A percentile compares a stretch with the other conserved stretches of the same genome.
Evolutionary conservation across 768 basidiomycete species (phyloP).

Genomic region (Gloeostereum incarnatum): DNA sequence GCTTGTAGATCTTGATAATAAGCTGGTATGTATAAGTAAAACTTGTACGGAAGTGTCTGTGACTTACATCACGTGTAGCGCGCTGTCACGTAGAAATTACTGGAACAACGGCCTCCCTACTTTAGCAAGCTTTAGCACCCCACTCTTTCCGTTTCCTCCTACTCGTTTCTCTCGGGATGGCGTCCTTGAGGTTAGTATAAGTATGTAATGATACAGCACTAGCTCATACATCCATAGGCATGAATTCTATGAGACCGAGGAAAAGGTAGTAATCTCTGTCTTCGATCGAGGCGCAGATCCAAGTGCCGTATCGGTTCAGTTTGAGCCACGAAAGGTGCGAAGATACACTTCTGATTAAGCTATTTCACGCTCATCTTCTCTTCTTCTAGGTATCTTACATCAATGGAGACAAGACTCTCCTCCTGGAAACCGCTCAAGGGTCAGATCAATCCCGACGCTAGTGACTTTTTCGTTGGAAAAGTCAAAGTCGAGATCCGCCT

Average conservation of each 20-base stretch:
- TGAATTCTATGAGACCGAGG: constrained; percentile 86
- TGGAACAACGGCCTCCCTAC: too few species aligned
- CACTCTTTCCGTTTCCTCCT: neutral
- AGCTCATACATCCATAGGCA: constrained; percentile 34
- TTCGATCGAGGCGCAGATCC: constrained; percentile 75
- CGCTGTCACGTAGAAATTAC: too few species aligned
- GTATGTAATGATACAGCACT: neutral
- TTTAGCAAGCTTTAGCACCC: too few species aligned
- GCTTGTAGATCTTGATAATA: too few species aligned
- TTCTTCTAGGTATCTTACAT: constrained; percentile 43
- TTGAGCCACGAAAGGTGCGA: constrained; percentile 56
- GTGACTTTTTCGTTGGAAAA: constrained; percentile 63
- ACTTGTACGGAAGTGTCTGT: too few species aligned
- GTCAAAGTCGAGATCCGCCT: constrained; percentile 86
- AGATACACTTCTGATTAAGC: neutral
- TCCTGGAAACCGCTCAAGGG: constrained; percentile 77
- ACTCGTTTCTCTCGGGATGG: neutral
- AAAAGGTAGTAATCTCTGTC: constrained; percentile 60
- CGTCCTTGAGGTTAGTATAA: constrained; percentile 1
- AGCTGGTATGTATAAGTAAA: too few species aligned
- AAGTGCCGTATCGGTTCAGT: constrained; percentile 46
- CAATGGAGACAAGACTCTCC: constrained; percentile 62
- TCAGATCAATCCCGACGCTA: constrained; percentile 58
- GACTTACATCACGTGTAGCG: too few species aligned
- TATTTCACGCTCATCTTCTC: constrained; percentile 6